These are phyloP conservation scores for Amyloporia xantha DNA, from an alignment of 768 basidiomycete species.

Conservation along the genomic window DNA sequence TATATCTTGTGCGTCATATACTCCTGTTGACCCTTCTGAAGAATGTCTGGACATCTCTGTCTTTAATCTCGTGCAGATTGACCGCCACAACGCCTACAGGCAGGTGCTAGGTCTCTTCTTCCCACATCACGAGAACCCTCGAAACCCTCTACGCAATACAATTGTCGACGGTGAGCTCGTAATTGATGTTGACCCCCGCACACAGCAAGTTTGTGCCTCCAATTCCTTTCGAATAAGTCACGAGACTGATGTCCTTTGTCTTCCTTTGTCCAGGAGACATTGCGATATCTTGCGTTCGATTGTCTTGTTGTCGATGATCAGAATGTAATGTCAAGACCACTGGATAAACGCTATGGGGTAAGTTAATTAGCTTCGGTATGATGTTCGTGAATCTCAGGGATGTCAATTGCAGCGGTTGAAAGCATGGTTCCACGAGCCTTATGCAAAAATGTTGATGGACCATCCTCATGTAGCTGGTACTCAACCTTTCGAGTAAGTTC, in stretches of 20 bases:
- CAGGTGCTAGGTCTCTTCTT: constrained; percentile 74
- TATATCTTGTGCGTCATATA: constrained; percentile 58
- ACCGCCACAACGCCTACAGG: constrained; percentile 88
- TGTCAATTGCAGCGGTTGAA: constrained; percentile 53
- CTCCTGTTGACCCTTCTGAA: not conserved
- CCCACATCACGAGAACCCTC: constrained; percentile 76
- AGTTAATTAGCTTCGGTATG: constrained; percentile 21
- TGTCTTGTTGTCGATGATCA: constrained; percentile 81
- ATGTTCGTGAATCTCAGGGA: not conserved
- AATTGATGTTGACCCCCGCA: constrained; percentile 76
- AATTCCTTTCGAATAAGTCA: not conserved
- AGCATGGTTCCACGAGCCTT: constrained; percentile 80
- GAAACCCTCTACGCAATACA: constrained; percentile 64
- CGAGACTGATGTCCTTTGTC: not conserved
- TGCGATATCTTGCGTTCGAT: constrained; percentile 87
- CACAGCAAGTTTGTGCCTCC: constrained; percentile 48
- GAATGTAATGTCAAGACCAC: constrained; percentile 77
- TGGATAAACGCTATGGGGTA: constrained; percentile 90
- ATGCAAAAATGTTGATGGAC: constrained; percentile 58
- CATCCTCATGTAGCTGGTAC: constrained; percentile 56
- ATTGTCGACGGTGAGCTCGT: constrained; percentile 94
- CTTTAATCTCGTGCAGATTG: constrained; percentile 59
- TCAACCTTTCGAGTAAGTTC: constrained; percentile 82
- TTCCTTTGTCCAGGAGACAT: constrained; percentile 50
- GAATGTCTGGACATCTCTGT: not conserved